Base-by-base conservation (phyloP, 78 protist genomes). In the Planoprotostelium fungivorum region DNA sequence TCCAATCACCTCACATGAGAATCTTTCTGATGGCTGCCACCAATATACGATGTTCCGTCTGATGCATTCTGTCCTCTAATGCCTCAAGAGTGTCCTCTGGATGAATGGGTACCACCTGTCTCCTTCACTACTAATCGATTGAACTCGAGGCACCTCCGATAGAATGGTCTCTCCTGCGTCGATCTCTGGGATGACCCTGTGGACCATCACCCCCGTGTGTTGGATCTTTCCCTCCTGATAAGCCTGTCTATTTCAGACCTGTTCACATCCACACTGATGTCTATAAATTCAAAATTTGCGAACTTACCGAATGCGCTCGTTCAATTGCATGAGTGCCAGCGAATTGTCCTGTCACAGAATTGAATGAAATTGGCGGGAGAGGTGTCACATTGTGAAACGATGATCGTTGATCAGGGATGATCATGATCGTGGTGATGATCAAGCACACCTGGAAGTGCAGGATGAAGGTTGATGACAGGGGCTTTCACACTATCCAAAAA, bases 401-500 rank as follows among this genome's bases (percentile, higher is more conserved):
- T n/a, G n/a, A n/a, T n/a, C n/a, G n/a, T n/a, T n/a, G n/a, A n/a
- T n/a, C n/a, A n/a, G n/a, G n/a, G n/a, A n/a, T n/a, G n/a, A n/a
- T n/a, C n/a, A n/a, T n/a, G n/a, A n/a, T n/a, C n/a, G n/a, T n/a
- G n/a, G n/a, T 51, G 73, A 25, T 16, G 73, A 51, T 25, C 16
- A 25, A 16, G 5, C 73, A 25, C 73, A 51, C 73, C 73, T 51
- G 73, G 97, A n/a, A 93, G 87, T 1, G 97, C 97, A 1, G 97
- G 97, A 34, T 95, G 97, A 29, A 95, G 73, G 90, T 95, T 95
- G 35, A 95, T 95, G 29, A 95, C 90, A 84, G 91, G 94, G 31
- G 16, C 73, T 63, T 38, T 51, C 38, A 89, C 89, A 25, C 85
- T 92, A 31, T 85, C 38, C 35, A 95, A 83, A 34, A 95, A 95